phyloP scores from a whole-genome alignment of 345 rosid species.

The Viola odorata region DNA sequence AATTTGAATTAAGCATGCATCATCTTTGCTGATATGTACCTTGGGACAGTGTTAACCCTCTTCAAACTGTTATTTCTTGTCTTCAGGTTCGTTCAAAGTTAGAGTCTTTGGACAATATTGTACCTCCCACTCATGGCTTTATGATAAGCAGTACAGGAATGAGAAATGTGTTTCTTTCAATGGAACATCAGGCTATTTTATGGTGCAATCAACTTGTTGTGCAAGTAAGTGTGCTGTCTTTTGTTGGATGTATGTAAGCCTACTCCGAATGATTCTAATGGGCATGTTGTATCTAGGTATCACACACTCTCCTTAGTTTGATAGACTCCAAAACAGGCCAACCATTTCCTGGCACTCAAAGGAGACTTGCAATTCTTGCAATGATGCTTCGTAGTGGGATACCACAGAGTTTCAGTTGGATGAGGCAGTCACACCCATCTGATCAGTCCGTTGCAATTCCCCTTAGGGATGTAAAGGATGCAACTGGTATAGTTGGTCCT shows the following conservation, averaged over 20 bases:
- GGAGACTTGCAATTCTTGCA: slow-evolving; percentile 57
- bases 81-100: slow-evolving; percentile 75
- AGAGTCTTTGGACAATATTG: slow-evolving; percentile 87
- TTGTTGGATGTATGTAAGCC: slow-evolving; percentile 8
- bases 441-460: slow-evolving; percentile 31
- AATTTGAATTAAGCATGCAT: no score
- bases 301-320: slow-evolving; percentile 95
- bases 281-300: slow-evolving; percentile 51
- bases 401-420: slow-evolving; percentile 67
- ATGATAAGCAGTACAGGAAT: slow-evolving; percentile 80
- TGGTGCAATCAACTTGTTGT: slow-evolving; percentile 99
- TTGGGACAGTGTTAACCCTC: no score
- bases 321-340: slow-evolving; percentile 67
- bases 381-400: slow-evolving; percentile 87
- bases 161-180: slow-evolving; percentile 95
- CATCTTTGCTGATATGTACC: no score
- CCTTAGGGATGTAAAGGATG: slow-evolving; percentile 39
- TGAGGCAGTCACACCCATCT: slow-evolving; percentile 45
- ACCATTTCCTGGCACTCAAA: slow-evolving; percentile 53
- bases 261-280: slow-evolving; percentile 20
- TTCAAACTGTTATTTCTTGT: slow-evolving; percentile 6
- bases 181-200: slow-evolving; percentile 97
- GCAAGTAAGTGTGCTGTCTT: slow-evolving; percentile 56
- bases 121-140: slow-evolving; percentile 87
- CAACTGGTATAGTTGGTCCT: slow-evolving; percentile 23